Evolutionary conservation across 345 rosid genomes (phyloP).

Genomic region (Salix caprea): DNA sequence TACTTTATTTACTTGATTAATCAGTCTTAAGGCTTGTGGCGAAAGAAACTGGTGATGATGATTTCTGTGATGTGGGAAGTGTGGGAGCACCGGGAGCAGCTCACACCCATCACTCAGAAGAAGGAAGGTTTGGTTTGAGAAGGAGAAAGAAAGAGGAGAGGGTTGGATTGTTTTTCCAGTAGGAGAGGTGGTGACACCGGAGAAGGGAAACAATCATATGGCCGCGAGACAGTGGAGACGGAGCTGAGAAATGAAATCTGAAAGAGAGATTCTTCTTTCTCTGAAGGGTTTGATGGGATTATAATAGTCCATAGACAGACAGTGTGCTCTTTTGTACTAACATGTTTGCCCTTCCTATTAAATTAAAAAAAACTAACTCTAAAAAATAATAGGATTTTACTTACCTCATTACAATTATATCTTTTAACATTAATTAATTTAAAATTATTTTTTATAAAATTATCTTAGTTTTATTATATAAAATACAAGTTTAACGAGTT

Average conservation of each 20-base stretch:
- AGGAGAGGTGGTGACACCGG: neutral
- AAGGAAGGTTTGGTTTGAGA: neutral
- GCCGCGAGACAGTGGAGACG: neutral
- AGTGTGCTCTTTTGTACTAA: neutral
- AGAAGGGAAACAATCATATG: neutral
- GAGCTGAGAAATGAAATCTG: neutral
- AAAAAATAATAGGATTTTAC: too few species aligned
- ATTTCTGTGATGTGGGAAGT: constrained; percentile 70
- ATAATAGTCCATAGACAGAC: constrained; percentile 9
- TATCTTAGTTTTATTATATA: too few species aligned
- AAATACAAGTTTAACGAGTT: too few species aligned
- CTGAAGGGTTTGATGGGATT: constrained; percentile 2
- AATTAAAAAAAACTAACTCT: too few species aligned
- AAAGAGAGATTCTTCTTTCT: neutral
- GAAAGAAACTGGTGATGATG: constrained; percentile 78
- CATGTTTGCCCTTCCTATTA: too few species aligned
- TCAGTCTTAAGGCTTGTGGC: constrained; percentile 46
- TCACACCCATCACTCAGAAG: constrained; percentile 67
- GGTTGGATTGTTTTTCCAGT: neutral
- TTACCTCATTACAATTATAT: too few species aligned
- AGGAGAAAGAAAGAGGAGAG: neutral
- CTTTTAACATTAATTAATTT: too few species aligned
- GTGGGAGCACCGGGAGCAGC: constrained; percentile 52
- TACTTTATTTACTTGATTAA: neutral
- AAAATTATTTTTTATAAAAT: too few species aligned